Evolutionary conservation across 2,329 filamentous ascomycete species (phyloP), one percentile per base, ranked within the genome.

Genomic region (Aspergillus vadensis): DNA sequence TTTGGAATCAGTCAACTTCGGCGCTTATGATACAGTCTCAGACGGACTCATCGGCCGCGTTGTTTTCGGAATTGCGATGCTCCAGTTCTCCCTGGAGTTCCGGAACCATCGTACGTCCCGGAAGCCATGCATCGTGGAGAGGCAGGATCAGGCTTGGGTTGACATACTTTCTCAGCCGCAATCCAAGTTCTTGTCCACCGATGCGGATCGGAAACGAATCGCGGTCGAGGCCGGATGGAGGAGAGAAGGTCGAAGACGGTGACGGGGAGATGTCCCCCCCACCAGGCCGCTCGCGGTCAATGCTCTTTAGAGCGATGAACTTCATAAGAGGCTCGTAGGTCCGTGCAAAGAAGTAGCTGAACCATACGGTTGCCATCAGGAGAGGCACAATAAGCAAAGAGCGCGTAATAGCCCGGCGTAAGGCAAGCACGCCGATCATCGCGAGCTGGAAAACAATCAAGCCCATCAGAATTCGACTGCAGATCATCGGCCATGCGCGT

Each of bases 401-500:
- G 50, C 90, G 85, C 19, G 88, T 86, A 67, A 92, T 91, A 0
- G 91, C 92, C 53, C 84, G 80, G 58, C 88, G 85, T 27, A 95
- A 79, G 2, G 91, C 91, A 59, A 99, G 84, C 63, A 94, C 88
- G 3, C 94, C 94, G 21, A 91, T 89, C 84, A 97, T 95, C 50
- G 95, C 92, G 21, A 96, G 78, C 75, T 99, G 92, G 71, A 97
- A 97, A 44, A 98, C 86, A 2, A 96, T 79, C 9, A 97, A 79
- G 1, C 95, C 95, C 23, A 97, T 81, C 58, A 98, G 86, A 61
- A 97, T 85, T 38, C 95, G 91, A 72, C 95, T 92, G 77, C 92
- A 97, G 64, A 99, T 97, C 85, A 99, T 96, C 52, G 91, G 89
- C 95, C 95, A 99, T 4, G 93, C 92, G 63, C 90, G 88, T 19